Percentiles rank a stretch among this genome's conserved stretches.
These are phyloP conservation scores for Datura wrightii DNA, from an alignment of 257 asterid genomes.

Conservation along the genomic window DNA sequence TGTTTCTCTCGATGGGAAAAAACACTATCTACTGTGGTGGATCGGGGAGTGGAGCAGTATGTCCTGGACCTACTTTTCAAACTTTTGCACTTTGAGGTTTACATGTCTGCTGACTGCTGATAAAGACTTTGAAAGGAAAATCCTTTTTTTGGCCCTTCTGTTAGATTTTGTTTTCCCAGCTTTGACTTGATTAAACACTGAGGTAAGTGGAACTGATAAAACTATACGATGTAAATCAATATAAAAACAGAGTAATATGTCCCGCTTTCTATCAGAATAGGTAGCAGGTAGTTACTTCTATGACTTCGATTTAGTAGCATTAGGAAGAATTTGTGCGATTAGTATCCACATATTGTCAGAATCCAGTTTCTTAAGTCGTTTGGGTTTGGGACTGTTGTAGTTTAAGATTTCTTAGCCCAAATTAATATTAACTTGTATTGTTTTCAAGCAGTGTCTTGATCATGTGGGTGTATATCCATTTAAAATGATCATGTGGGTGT, in stretches of 20 bases:
- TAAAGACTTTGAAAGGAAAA: not conserved
- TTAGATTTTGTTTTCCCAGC: not conserved
- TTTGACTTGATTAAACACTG: not conserved
- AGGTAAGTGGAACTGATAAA: conserved; percentile 22
- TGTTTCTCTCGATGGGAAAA: conserved; percentile 91
- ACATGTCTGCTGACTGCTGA: conserved; percentile 15
- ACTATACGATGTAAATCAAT: not conserved
- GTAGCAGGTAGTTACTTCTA: conserved; percentile 10
- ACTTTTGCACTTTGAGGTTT: not conserved
- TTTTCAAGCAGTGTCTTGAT: conserved; percentile 21
- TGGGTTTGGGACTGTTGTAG: not conserved
- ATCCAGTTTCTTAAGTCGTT: conserved; percentile 11
- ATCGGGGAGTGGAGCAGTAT: conserved; percentile 95
- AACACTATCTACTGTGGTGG: conserved; percentile 91
- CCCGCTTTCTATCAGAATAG: not conserved
- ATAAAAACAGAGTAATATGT: not conserved
- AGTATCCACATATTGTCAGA: not conserved
- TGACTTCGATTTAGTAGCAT: not conserved
- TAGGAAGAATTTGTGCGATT: not conserved
- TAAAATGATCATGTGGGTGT: too few relatives aligned
- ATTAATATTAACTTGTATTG: not conserved
- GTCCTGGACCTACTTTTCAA: conserved; percentile 31
- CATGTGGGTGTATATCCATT: not conserved
- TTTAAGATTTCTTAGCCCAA: not conserved
- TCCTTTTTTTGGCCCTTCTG: not conserved